Evolutionary conservation across 352 stramenopile genomes (phyloP).

Genomic region (Nothophytophthora sp.): DNA sequence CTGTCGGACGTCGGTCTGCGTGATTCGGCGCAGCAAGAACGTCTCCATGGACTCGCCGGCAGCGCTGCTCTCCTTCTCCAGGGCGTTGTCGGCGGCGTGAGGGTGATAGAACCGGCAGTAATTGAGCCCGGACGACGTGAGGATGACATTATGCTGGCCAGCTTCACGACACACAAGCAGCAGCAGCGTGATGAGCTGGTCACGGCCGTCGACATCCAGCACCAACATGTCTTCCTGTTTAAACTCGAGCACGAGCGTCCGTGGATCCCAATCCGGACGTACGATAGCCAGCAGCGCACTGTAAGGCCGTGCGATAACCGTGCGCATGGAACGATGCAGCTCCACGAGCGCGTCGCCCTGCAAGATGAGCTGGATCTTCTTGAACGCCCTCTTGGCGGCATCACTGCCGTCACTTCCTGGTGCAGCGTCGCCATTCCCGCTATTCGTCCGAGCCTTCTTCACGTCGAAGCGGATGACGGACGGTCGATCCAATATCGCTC

Average conservation of each 20-base stretch:
- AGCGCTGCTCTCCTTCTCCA: constrained; percentile 19
- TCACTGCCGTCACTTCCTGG: constrained; percentile 22
- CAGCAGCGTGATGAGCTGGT: constrained; percentile 70
- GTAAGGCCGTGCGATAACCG: constrained; percentile 61
- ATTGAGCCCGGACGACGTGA: constrained; percentile 42
- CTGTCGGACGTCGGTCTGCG: constrained; percentile 24
- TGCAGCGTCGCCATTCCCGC: constrained; percentile 15
- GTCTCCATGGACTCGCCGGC: constrained; percentile 37
- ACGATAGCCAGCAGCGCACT: constrained; percentile 51
- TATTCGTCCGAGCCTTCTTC: constrained; percentile 30
- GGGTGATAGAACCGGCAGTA: constrained; percentile 65
- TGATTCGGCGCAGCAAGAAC: constrained; percentile 62
- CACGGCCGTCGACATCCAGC: constrained; percentile 49
- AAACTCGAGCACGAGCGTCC: constrained; percentile 70
- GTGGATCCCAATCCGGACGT: constrained; percentile 49
- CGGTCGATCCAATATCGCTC: constrained; percentile 52
- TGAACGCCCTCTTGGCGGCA: constrained; percentile 32
- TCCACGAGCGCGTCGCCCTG: constrained; percentile 61
- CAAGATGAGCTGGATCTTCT: constrained; percentile 69
- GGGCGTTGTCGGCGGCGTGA: constrained; percentile 32
- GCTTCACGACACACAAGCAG: constrained; percentile 64
- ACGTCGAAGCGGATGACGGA: constrained; percentile 73
- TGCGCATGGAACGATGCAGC: constrained; percentile 60
- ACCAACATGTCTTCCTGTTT: constrained; percentile 56
- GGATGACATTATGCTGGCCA: constrained; percentile 49